Base-by-base conservation (phyloP, 2,329 filamentous ascomycete species). In the Lasiodiplodia gonubiensis region DNA sequence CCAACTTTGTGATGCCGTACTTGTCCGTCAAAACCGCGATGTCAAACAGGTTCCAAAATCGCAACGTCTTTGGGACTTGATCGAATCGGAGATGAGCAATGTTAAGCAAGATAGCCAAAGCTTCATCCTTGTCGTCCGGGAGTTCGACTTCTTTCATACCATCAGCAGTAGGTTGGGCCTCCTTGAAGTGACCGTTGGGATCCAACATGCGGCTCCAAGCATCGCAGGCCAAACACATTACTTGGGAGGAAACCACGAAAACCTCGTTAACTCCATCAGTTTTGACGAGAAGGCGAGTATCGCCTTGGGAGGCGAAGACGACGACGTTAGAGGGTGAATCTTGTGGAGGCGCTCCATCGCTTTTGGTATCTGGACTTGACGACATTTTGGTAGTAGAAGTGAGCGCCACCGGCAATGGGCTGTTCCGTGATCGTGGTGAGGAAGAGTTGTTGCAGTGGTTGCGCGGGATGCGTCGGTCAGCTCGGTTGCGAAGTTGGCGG, bases 21-120 rank as follows among this genome's bases (percentile, higher is more conserved):
- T 51, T 63, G n/a, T 63, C 59, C 5, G 59, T 63, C 42, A 49
- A 30, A 2, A 51, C 18, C 8, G 59, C 10, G 4, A 63, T 3
- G 6, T 11, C 4, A 1, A 49, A 14, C 18, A 63, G 25, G 1
- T 30, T 2, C 5, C 2, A 1, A n/a, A 51, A 35, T 1, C 4
- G 4, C 3, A 63, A 5, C 1, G n/a, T 35, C 18, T n/a, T 21
- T 1, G 59, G 73, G 2, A 80, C 68, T n/a, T 71, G 67, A 1
- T 68, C 25, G 49, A 73, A 74, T 7, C 73, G 70, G 11, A 69
- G 55, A 63, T 79, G 77, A 2, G 75, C 73, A 6, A 80, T 74
- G 30, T 71, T 71, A 60, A 80, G 72, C 11, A 80, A 33, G 1
- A 78, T 69, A 0, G 67, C 55, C 67, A 81, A 74, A 1, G 75